Conservation (phyloP, 257 asterid genomes). For the Solanum clarkiae region DNA sequence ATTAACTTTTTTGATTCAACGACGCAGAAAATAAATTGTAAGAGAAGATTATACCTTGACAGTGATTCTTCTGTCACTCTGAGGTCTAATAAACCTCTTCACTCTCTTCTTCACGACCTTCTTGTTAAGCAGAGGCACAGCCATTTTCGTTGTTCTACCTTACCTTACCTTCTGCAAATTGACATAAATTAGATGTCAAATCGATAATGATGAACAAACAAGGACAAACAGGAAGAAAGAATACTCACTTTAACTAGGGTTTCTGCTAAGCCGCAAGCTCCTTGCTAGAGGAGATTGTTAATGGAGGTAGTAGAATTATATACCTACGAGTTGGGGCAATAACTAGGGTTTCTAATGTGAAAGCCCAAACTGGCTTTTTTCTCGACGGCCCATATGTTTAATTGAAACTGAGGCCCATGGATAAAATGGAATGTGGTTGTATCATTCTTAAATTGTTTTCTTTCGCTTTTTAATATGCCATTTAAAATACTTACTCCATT, state of each 20-base stretch:
- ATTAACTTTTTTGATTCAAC: background rate
- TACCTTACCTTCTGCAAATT: background rate
- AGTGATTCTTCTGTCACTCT: conserved; percentile 23
- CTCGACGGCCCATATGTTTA: background rate
- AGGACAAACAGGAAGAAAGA: background rate
- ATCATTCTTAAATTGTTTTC: background rate
- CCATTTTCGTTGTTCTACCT: conserved; percentile 6
- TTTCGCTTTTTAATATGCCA: background rate
- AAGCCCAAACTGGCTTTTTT: background rate
- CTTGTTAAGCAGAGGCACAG: conserved; percentile 18
- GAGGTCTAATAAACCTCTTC: conserved; percentile 23
- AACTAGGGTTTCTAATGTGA: background rate
- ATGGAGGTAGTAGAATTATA: background rate
- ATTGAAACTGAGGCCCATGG: background rate
- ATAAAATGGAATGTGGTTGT: background rate
- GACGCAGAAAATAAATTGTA: background rate
- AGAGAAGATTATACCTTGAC: conserved; percentile 11
- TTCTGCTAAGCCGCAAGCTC: background rate
- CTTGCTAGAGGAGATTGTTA: no score
- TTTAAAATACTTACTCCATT: no score
- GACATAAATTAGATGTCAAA: background rate
- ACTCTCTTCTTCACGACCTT: conserved; percentile 24
- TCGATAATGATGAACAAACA: background rate
- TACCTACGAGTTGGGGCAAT: background rate
- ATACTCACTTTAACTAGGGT: conserved; percentile 1